Evolutionary conservation across 148 eudicot species (phyloP), one percentile per base, ranked within the genome.

Genomic region (Pouteria glomerata): DNA sequence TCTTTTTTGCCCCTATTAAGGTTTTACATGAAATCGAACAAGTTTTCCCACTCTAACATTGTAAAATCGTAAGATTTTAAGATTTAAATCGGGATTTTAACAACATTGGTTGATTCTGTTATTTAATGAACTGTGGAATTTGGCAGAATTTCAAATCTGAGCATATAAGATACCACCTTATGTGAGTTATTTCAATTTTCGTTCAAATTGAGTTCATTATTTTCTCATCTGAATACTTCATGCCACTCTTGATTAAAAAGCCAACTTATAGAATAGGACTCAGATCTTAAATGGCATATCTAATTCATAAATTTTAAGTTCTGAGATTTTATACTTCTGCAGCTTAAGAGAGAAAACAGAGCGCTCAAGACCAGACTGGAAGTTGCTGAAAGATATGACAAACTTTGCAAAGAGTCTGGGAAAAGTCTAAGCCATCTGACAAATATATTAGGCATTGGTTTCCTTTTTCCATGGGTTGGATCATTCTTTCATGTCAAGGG

Each of bases 271-370:
- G 18, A 48, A 16, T 48, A 48, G 19, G 15, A 15, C 53, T 6
- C 53, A 11, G 18, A 11, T 11, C 53, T 15, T 15, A 48, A 48
- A 8, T 48, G 13, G 19, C 53, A 8, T 16, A 55, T 55, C 8
- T 5, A 24, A 4, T 55, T n/a, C 3, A 4, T n/a, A 55, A 24
- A 7, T 66, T 47, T 66, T 13, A 29, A 44, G 64, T 56, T 16
- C 30, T 63, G 18, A n/a, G 44, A 3, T 50, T 55, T 30, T 24
- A 2, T 15, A 8, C 56, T 64, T 52, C 57, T 37, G 51, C 82
- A 86, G 90, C 81, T 88, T 61, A 68, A 70, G 81, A 82, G 73
- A 75, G 81, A 86, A 72, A 88, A 82, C 69, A 73, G 70, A 68
- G 63, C 26, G 71, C 85, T 83, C 41, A 78, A 73, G 78, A 77